Conservation (phyloP, 1,284 basidiomycete species). For the Ustilago nuda region DNA sequence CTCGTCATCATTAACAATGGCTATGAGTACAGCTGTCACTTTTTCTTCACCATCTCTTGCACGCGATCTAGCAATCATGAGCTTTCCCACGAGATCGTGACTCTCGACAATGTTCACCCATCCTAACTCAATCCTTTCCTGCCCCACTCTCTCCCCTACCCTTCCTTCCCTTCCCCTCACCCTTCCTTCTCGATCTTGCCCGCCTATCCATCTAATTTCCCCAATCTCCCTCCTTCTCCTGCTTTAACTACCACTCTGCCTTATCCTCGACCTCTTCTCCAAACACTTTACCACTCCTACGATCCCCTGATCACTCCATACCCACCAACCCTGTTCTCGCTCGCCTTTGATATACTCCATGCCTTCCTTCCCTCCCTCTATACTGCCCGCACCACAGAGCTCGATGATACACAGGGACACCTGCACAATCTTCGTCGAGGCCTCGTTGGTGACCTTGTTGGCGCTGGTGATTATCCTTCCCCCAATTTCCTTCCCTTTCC, state of each 20-base stretch:
- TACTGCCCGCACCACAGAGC: slow-evolving; percentile 18
- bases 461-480: slow-evolving; percentile 51
- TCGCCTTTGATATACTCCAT: neutral
- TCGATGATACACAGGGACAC: slow-evolving; percentile 12
- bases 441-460: slow-evolving; percentile 43
- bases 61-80: neutral
- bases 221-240: neutral
- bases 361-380: neutral
- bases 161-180: neutral
- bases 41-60: neutral
- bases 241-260: neutral
- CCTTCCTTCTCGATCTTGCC: neutral
- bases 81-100: neutral
- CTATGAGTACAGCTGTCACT: neutral
- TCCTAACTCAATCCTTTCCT: slow-evolving; percentile 17
- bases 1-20: neutral
- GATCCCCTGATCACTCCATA: too few species aligned
- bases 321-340: neutral
- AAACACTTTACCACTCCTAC: slow-evolving; percentile 4
- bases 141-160: neutral
- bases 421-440: slow-evolving; percentile 39
- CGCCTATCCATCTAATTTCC: neutral
- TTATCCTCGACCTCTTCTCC: neutral
- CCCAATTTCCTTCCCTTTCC: neutral
- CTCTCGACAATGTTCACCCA: slow-evolving; percentile 6